phyloP scores from a whole-genome alignment of 2,329 filamentous ascomycete species.

The Exophiala sp. region DNA sequence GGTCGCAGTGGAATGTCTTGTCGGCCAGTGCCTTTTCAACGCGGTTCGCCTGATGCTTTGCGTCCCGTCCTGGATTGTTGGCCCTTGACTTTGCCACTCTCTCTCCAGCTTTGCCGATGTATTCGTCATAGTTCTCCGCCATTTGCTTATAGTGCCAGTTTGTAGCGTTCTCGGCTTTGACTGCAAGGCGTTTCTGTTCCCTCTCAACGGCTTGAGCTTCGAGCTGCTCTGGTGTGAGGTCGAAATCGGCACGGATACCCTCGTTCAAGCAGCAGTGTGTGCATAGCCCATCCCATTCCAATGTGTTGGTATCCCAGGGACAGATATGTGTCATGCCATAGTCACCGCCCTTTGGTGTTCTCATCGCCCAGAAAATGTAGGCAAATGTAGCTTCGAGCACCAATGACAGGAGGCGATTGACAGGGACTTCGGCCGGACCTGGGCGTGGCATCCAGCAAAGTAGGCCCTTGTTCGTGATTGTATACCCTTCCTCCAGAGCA shows the following conservation, averaged over 20 bases:
- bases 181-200: neutral
- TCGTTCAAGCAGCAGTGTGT: neutral
- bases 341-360: neutral
- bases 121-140: neutral
- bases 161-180: neutral
- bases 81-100: too few species aligned
- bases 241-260: neutral
- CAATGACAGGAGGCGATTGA: constrained; percentile 1
- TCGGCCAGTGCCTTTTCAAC: too few species aligned
- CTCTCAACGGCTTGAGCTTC: neutral
- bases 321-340: neutral
- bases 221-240: neutral
- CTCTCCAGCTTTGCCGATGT: too few species aligned
- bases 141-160: neutral
- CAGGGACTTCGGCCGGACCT: constrained; percentile 31
- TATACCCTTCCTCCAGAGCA: neutral
- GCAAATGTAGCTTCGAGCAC: neutral
- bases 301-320: neutral
- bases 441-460: constrained; percentile 2
- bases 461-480: constrained; percentile 2
- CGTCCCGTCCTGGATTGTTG: too few species aligned
- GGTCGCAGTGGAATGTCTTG: too few species aligned
- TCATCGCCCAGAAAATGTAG: constrained; percentile 3
- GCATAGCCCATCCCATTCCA: constrained; percentile 1
- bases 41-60: too few species aligned